Base-by-base conservation (phyloP, 495 filamentous ascomycete genomes). In the Xylaria telfairii region DNA sequence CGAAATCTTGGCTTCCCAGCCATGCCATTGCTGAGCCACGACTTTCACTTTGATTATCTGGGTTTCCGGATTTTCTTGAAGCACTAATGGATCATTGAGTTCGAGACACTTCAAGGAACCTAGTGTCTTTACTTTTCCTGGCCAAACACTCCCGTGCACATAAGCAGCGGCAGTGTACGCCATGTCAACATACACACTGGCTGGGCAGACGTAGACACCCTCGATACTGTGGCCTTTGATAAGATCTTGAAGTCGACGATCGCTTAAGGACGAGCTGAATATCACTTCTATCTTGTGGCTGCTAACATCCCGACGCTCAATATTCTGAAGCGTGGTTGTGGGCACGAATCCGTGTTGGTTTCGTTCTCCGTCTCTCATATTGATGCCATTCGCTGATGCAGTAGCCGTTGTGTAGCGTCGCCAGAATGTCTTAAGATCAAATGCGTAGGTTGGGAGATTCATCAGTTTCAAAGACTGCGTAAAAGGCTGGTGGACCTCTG, bases 391-490 rank as follows among this genome's bases (percentile, higher is more conserved):
- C 49, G 86, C 78, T 10, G 76, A 79, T 28, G 79, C 72, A 3
- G 79, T 78, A 51, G 83, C 81, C 60, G 71, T 77, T 24, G 81
- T 82, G 72, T 91, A 92, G 0, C 84, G 77, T 32, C 90, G 85
- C 91, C 91, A 92, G 78, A 90, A 91, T 61, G 87, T 87, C 81
- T 90, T 92, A 26, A 85, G 75, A 69, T 92, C 89, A 80, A 87
- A 93, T 17, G 81, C 84, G 75, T 93, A 92, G 0, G 84, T 77
- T 13, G 91, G 91, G 13, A 92, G 83, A 7, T 82, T 73, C 7
- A 92, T 77, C 32, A 91, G 83, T 49, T 83, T 80, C 57, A 86
- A 85, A n/a, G 74, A 81, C 13, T 80, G 63, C 59, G 75, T 76
- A 72, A 89, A 92, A 69, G 88, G 87, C 26, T 84, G 83, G 76